Evolutionary conservation across 495 filamentous ascomycete genomes (phyloP), one percentile per base, ranked within the genome.

Genomic region (Xylaria scruposa): DNA sequence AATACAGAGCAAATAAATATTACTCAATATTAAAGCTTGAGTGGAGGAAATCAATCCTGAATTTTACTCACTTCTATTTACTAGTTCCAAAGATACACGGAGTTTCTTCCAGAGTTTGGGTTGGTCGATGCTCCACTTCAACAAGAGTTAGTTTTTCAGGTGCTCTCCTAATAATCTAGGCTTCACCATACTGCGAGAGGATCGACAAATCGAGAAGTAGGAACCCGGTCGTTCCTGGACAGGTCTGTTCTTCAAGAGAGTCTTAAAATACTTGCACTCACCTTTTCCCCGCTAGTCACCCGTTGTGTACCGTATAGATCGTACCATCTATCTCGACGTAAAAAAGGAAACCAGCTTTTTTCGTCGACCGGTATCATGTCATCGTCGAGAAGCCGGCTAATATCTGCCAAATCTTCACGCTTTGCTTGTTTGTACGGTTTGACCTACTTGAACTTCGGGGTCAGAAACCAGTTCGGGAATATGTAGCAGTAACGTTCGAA

Each of bases 281-380:
- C 60, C 2, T 1, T 26, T 44, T 63, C 29, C 21, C 60, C 60
- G 9, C 31, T 59, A 4, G 54, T 4, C 29, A 59, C 58, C n/a
- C 21, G 29, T 36, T 38, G 9, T 60, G 9, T 15, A 6, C 58
- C 58, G 19, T 38, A 38, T 19, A 21, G 7, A 36, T 63, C 60
- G 21, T 42, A 44, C 60, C 60, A 63, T 63, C 60, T 63, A 29
- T 63, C 36, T 44, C 60, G 36, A 42, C 38, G 60, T 0, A 63
- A 44, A 63, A 44, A 63, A 4, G 21, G 36, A 44, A 63, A 29
- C 60, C 60, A 63, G 9, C 13, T 44, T 17, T 63, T n/a, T 44
- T 63, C 60, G 60, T 63, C 21, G 44, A 63, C 60, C 6, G 13
- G 13, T 42, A 63, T 63, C 38, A 44, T 63, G 38, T 44, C 60